These are phyloP conservation scores for Sarocladium brachiariae DNA, from an alignment of 2,329 filamentous ascomycete genomes.

Conservation along the genomic window DNA sequence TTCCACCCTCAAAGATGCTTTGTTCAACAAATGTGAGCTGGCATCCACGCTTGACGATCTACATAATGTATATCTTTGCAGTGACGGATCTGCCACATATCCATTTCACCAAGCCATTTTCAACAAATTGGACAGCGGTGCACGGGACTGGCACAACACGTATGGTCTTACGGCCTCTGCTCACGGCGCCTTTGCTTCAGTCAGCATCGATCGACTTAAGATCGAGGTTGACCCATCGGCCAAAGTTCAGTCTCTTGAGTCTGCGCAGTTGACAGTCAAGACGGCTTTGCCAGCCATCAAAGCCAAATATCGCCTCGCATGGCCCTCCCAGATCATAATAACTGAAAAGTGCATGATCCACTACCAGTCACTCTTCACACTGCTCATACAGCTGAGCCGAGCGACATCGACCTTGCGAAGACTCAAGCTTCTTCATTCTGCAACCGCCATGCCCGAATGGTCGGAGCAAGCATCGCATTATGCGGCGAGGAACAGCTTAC, in stretches of 20 bases:
- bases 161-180: slow-evolving; percentile 74
- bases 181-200: slow-evolving; percentile 59
- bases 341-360: slow-evolving; percentile 53
- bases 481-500: slow-evolving; percentile 58
- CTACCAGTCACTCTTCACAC: slow-evolving; percentile 67
- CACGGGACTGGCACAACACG: slow-evolving; percentile 66
- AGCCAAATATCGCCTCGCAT: slow-evolving; percentile 61
- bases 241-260: background rate
- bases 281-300: slow-evolving; percentile 53
- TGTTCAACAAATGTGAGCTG: slow-evolving; percentile 65
- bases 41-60: slow-evolving; percentile 59
- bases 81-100: slow-evolving; percentile 62
- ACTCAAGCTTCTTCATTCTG: slow-evolving; percentile 37
- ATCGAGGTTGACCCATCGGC: slow-evolving; percentile 38
- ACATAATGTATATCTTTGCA: slow-evolving; percentile 68
- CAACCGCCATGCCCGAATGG: slow-evolving; percentile 16
- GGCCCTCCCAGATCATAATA: slow-evolving; percentile 66
- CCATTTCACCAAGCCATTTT: slow-evolving; percentile 65
- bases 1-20: slow-evolving; percentile 53
- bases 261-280: slow-evolving; percentile 40
- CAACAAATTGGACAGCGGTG: slow-evolving; percentile 59
- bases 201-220: slow-evolving; percentile 57
- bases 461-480: slow-evolving; percentile 46
- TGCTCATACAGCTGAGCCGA: slow-evolving; percentile 72
- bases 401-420: slow-evolving; percentile 61